A percentile compares a stretch with the other conserved stretches of the same genome.
phyloP scores from a whole-genome alignment of 2,329 filamentous ascomycete species.

The Pseudopyrenochaeta lycopersici region DNA sequence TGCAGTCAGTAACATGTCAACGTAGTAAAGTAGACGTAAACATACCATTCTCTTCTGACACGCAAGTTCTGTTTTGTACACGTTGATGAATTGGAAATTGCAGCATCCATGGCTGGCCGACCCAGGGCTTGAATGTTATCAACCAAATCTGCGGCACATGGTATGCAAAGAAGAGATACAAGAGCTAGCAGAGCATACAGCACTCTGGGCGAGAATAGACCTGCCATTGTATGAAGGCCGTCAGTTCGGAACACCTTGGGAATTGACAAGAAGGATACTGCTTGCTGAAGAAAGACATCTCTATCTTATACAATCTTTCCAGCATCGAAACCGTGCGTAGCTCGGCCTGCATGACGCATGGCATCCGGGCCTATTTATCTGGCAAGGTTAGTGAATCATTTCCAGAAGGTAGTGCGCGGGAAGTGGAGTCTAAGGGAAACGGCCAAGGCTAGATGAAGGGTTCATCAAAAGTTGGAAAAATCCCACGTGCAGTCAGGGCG shows the following conservation, averaged over 20 bases:
- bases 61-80: slow-evolving; percentile 43
- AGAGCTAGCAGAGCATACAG: slow-evolving; percentile 33
- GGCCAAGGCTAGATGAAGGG: slow-evolving; percentile 22
- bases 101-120: slow-evolving; percentile 35
- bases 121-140: slow-evolving; percentile 37
- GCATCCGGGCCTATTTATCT: slow-evolving; percentile 6
- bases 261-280: background rate
- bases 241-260: background rate
- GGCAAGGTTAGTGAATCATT: no score
- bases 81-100: slow-evolving; percentile 36
- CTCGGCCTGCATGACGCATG: slow-evolving; percentile 1
- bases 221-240: slow-evolving; percentile 23
- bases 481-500: slow-evolving; percentile 16
- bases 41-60: slow-evolving; percentile 42
- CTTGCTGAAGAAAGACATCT: slow-evolving; percentile 6
- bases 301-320: slow-evolving; percentile 24
- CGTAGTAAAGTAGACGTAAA: background rate
- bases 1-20: background rate
- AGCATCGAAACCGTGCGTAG: slow-evolving; percentile 3
- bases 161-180: slow-evolving; percentile 24
- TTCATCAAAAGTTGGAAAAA: slow-evolving; percentile 27
- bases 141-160: slow-evolving; percentile 38
- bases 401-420: no score
- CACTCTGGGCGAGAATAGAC: slow-evolving; percentile 18
- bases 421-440: no score